Percentiles rank a stretch among this genome's conserved stretches.
Conservation (phyloP, 805 yeast species). For the Torulaspora maleeae region DNA sequence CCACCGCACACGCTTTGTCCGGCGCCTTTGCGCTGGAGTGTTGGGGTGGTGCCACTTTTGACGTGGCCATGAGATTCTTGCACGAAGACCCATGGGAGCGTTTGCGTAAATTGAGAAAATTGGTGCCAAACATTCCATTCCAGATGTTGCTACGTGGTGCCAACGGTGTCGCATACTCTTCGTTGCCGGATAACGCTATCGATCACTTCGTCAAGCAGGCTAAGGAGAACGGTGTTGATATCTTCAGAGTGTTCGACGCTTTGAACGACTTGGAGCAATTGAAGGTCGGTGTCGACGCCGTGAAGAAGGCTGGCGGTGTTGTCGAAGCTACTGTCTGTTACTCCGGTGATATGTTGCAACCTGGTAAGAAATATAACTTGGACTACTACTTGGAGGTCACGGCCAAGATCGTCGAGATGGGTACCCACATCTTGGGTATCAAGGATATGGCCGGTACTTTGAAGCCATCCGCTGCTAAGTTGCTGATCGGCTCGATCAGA, state of each 20-base stretch:
- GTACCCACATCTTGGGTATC: conserved; percentile 95
- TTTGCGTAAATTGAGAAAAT: conserved; percentile 75
- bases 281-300: conserved; percentile 97
- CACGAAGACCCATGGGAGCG: conserved; percentile 99
- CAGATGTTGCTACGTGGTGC: conserved; percentile 99
- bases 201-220: conserved; percentile 96
- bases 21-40: conserved; percentile 96
- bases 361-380: conserved; percentile 93
- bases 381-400: conserved; percentile 81
- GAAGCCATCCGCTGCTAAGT: conserved; percentile 88
- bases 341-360: conserved; percentile 97
- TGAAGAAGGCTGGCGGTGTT: conserved; percentile 96
- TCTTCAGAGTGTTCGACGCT: conserved; percentile 97
- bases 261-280: conserved; percentile 94
- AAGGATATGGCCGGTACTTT: conserved; percentile 99
- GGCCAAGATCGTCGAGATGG: conserved; percentile 81
- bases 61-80: conserved; percentile 96
- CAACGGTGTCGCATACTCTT: conserved; percentile 97
- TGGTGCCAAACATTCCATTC: conserved; percentile 98
- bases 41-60: conserved; percentile 99
- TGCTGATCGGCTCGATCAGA: conserved; percentile 76
- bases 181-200: conserved; percentile 97
- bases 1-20: conserved; percentile 83
- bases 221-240: conserved; percentile 92
- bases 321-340: conserved; percentile 98